Base-by-base conservation (phyloP, 345 rosid genomes). In the Citrus inodora region DNA sequence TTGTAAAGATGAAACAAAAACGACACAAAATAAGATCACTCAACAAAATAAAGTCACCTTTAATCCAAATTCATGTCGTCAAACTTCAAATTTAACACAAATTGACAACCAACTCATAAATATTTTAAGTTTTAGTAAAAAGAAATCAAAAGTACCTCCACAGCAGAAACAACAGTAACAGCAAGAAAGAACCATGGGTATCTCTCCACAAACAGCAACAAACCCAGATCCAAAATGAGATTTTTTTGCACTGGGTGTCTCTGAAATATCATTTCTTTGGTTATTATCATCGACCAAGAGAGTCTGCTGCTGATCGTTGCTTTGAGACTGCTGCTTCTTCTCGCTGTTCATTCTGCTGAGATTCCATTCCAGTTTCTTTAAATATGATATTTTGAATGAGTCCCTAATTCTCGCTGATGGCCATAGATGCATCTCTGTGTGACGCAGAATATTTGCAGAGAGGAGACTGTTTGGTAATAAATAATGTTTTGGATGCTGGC, bases 341-440 rank as follows among this genome's bases (percentile, higher is more conserved):
- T 89, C 85, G 74, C 59, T 76, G 70, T 85, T 80, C 92, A 90
- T 92, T 78, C 88, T 70, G 25, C 51, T 79, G 78, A 87, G 86
- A 75, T 92, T 92, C 90, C 92, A 86, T 68, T 90, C 93, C 30
- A 88, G 80, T 56, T 83, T 85, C 67, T 73, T 85, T 63, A 92
- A 19, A 63, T 87, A 86, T 30, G 67, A 72, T 33, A 53, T 67
- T 83, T 87, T 92, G 88, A 92, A 92, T 0, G 93, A 92, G 71
- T 90, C 96, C 71, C 93, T 87, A 32, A 92, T 63, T 72, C 80
- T 87, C 83, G 58, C 17, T 5, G 96, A 85, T 3, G 92, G 93
- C 96, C 96, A 90, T 77, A 90, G 85, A 83, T 90, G 93, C 96
- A 90, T 92, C 74, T 78, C 62, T 51, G 30, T 16, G n/a, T 37